Base-by-base conservation (phyloP, 2,329 filamentous ascomycete genomes). In the Fusarium nodosum region DNA sequence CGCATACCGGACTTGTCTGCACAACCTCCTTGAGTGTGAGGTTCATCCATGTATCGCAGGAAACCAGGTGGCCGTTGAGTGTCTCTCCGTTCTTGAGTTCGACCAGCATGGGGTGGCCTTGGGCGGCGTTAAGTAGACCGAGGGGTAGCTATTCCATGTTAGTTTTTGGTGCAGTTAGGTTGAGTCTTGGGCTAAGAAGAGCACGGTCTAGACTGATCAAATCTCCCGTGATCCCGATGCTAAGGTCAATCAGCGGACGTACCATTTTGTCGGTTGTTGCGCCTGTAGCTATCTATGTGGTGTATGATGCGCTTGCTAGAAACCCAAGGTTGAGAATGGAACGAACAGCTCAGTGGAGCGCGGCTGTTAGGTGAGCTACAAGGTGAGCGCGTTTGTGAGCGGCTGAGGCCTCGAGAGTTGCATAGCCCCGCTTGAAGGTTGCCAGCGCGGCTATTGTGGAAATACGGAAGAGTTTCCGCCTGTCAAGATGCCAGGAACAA, bases 31-130 rank as follows among this genome's bases (percentile, higher is more conserved):
- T 97, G 72, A 99, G 83, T 3, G 95, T 98, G 74, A 99, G 84
- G 83, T 99, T 99, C 96, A 99, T 99, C 94, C 96, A 99, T 50
- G 95, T 99, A 81, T 99, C 96, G 89, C 95, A 99, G 80, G 91
- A 93, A 80, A 97, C 92, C 63, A 99, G 86, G 78, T 97, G 94
- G 68, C 96, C 96, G 82, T 98, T 99, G 65, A 99, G 88, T 0
- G 96, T 98, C 82, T 99, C 94, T 83, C 94, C 94, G 77, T 95
- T 97, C 86, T 97, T 97, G 72, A 97, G 91, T 85, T 97, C 94
- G 72, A 97, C 94, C 60, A 97, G 91, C 92, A 97, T 98, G 6
- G 96, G 95, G 79, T 97, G 93, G 86, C 96, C 96, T 85, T 97
- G 94, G 72, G 96, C 94, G 75, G 95, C 95, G 76, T 93, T 98